Base-by-base conservation (phyloP, 345 rosid species). In the Eucalyptus erythrocorys region DNA sequence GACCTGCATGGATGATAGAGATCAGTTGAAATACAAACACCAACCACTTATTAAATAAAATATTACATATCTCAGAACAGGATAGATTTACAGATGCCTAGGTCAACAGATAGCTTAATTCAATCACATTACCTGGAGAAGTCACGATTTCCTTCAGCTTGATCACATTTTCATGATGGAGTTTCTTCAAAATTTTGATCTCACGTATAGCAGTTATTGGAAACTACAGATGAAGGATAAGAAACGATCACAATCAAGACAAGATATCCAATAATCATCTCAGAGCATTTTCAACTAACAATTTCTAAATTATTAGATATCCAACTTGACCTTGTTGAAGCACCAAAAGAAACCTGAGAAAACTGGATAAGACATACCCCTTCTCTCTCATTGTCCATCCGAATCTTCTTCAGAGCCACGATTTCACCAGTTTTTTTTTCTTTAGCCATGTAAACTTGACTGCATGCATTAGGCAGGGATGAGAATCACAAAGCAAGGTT, bases 351-450 rank as follows among this genome's bases (percentile, higher is more conserved):
- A 87, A 66, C 22, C 10, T 6, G 64, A 86, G 59, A 81, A 87
- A 32, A 59, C 57, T 85, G 79, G 4, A 86, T 43, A 48, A 66
- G 89, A 91, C 92, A 89, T 94, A 96, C 99, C 95, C 99, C 99
- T 90, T 96, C 99, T 93, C 96, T 95, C 92, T 97, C 99, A 86
- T 96, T 96, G 89, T 98, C 99, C 99, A 98, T 97, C 87, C 99
- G 94, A 68, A 97, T 96, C 93, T 95, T 97, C 93, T 97, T 97
- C 93, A 96, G 88, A 88, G 99, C 99, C 89, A 96, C 99, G 85
- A 96, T 96, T 94, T 96, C 99, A 71, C 98, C 97, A 1, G 99
- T 95, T 92, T 94, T 92, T 87, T 92, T 95, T 88, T 98, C 99
- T 91, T 90, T 94, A 21, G 99, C 99, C 99, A 95, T 98, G 94